phyloP scores from a whole-genome alignment of 106 monocot genomes.

The Platanthera zijinensis region DNA sequence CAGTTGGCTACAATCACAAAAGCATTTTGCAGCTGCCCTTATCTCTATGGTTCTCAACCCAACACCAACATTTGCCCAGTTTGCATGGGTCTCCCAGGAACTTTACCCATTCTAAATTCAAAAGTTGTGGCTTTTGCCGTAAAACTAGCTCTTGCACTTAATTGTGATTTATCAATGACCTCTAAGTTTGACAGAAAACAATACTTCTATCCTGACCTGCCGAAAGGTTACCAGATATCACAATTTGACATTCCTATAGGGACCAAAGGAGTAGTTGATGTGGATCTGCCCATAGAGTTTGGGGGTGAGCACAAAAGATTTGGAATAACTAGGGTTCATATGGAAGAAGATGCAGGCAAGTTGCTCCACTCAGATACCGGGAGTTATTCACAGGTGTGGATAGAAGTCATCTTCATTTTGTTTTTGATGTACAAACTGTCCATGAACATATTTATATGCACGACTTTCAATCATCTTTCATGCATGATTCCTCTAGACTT shows the following conservation, averaged over 20 bases:
- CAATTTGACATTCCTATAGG: slow-evolving; percentile 93
- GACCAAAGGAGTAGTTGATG: slow-evolving; percentile 52
- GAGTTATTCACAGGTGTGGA: slow-evolving; percentile 59
- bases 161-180: slow-evolving; percentile 48
- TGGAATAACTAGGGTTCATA: slow-evolving; percentile 91
- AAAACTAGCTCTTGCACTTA: slow-evolving; percentile 75
- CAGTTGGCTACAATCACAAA: slow-evolving; percentile 82
- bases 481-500: not conserved
- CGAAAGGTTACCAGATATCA: slow-evolving; percentile 95
- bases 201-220: slow-evolving; percentile 96
- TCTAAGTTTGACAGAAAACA: slow-evolving; percentile 98
- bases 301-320: slow-evolving; percentile 88
- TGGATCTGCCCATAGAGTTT: slow-evolving; percentile 87
- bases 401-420: not conserved
- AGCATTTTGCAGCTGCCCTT: slow-evolving; percentile 85
- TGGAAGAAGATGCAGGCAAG: slow-evolving; percentile 99
- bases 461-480: not conserved
- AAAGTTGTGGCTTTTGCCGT: slow-evolving; percentile 80
- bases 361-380: slow-evolving; percentile 61
- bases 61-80: slow-evolving; percentile 82
- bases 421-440: not conserved
- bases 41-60: slow-evolving; percentile 66
- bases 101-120: slow-evolving; percentile 72
- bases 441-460: not conserved
- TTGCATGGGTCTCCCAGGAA: slow-evolving; percentile 89